Percentiles rank a stretch among this genome's conserved stretches.
These are phyloP conservation scores for Aristolochia fimbriata DNA, from an alignment of 164 flowering plant genomes.

Conservation along the genomic window DNA sequence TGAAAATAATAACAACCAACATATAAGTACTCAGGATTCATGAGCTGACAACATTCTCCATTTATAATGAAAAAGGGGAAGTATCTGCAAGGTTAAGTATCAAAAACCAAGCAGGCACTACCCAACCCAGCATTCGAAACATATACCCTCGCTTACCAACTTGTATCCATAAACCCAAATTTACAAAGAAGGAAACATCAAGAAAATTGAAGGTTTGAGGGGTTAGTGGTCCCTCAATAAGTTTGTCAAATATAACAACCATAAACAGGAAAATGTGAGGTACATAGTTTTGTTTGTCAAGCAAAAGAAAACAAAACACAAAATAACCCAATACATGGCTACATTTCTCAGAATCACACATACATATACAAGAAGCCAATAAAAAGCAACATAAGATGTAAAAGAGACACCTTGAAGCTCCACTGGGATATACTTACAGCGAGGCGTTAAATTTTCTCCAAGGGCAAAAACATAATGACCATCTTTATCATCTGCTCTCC, in stretches of 20 bases:
- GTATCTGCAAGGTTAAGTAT: background rate
- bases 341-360: too few species aligned
- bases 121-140: background rate
- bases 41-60: background rate
- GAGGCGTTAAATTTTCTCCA: conserved; percentile 70
- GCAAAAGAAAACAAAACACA: too few species aligned
- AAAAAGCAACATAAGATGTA: background rate
- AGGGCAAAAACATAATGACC: conserved; percentile 71
- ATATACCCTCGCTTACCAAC: background rate
- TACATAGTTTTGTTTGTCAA: too few species aligned
- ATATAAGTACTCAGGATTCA: background rate
- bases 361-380: background rate
- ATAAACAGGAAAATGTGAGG: too few species aligned
- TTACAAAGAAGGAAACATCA: too few species aligned
- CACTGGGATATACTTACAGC: conserved; percentile 38
- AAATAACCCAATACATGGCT: too few species aligned
- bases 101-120: background rate
- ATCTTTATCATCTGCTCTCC: conserved; percentile 87
- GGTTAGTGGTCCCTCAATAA: too few species aligned
- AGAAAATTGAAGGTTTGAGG: too few species aligned
- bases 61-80: background rate
- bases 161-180: too few species aligned
- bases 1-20: conserved; percentile 27
- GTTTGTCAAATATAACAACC: too few species aligned
- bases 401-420: background rate